phyloP scores from a whole-genome alignment of 2,329 filamentous ascomycete species.

The Pyrenophora seminiperda region DNA sequence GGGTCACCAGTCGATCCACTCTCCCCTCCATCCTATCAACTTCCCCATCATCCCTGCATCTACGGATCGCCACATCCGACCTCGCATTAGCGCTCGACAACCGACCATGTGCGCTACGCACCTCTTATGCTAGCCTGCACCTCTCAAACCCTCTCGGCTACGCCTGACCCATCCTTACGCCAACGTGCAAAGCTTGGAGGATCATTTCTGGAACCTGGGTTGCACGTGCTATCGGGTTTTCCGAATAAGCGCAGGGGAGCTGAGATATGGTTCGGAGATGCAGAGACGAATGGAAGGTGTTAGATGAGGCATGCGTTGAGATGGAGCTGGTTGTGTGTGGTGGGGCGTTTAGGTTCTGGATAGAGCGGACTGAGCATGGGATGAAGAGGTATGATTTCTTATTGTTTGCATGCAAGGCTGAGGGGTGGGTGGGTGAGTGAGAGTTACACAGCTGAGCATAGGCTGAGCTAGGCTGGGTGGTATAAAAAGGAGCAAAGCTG shows the following conservation, averaged over 20 bases:
- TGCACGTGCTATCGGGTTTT: conserved; percentile 7
- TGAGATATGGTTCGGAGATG: not conserved
- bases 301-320: conserved; percentile 4
- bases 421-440: no score
- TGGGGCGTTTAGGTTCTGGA: not conserved
- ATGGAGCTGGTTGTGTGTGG: conserved; percentile 3
- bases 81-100: conserved; percentile 13
- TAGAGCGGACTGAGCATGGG: no score
- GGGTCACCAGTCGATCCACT: conserved; percentile 11
- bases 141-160: conserved; percentile 1
- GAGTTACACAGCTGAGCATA: not conserved
- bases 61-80: conserved; percentile 13
- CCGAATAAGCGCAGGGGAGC: conserved; percentile 7
- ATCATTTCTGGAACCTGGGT: not conserved
- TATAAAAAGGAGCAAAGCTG: not conserved
- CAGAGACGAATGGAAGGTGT: conserved; percentile 1
- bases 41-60: conserved; percentile 9
- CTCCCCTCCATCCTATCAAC: conserved; percentile 18
- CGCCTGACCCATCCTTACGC: not conserved
- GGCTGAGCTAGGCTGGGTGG: not conserved
- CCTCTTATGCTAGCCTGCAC: not conserved
- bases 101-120: conserved; percentile 21
- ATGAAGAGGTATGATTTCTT: no score
- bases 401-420: no score
- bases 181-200: no score